Percentiles rank a stretch among this genome's conserved stretches.
Evolutionary conservation across 2,329 filamentous ascomycete genomes (phyloP).

Genomic region (Arthrobotrys musiformis): DNA sequence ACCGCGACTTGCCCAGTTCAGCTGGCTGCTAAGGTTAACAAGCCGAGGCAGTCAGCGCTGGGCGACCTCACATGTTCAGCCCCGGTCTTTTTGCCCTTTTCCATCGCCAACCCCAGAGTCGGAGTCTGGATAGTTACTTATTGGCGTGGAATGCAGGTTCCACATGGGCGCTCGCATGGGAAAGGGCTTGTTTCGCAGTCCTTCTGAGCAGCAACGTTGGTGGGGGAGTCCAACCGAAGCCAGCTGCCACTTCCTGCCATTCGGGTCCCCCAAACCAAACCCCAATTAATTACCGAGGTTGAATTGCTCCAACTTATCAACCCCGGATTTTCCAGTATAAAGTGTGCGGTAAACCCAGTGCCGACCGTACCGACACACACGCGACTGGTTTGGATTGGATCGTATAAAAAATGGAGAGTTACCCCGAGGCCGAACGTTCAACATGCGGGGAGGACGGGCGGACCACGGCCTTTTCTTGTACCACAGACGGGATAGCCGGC

Average conservation of each 20-base stretch:
- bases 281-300: constrained; percentile 46
- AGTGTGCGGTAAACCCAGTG: background rate
- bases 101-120: background rate
- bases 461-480: constrained; percentile 1
- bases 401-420: background rate
- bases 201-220: background rate
- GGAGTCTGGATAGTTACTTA: too few relatives aligned
- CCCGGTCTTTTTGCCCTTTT: constrained; percentile 18
- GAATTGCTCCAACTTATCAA: constrained; percentile 11
- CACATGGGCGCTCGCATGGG: too few relatives aligned
- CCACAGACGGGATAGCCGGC: background rate
- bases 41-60: constrained; percentile 44
- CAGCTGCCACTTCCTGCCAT: constrained; percentile 45
- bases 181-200: too few relatives aligned
- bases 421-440: constrained; percentile 28
- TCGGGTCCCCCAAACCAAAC: constrained; percentile 6
- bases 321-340: constrained; percentile 9
- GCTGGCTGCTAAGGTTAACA: constrained; percentile 11
- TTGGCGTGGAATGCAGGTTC: background rate
- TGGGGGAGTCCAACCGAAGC: background rate
- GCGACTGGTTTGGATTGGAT: background rate
- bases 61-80: constrained; percentile 51
- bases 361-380: background rate
- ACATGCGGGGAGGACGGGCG: constrained; percentile 5
- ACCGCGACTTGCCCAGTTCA: constrained; percentile 11